Conservation (phyloP, 441 rosid genomes). For the Flueggea neowawraea region DNA sequence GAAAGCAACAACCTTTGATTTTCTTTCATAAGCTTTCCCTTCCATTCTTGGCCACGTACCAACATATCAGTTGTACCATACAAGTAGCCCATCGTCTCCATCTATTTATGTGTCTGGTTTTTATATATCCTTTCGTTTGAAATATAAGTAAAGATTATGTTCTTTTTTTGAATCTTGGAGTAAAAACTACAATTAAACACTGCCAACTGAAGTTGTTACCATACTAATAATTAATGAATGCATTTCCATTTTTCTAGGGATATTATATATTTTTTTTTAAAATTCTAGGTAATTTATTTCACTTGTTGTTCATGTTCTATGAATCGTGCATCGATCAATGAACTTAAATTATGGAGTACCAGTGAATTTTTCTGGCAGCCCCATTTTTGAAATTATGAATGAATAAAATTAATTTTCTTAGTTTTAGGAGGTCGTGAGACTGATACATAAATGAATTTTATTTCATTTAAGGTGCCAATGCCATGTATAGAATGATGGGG, state of each 20-base stretch:
- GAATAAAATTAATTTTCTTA: too few relatives aligned
- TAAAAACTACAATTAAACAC: not conserved
- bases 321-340: too few relatives aligned
- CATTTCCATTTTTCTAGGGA: not conserved
- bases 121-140: not conserved
- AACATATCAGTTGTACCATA: not conserved
- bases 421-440: too few relatives aligned
- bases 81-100: not conserved
- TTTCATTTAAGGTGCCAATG: too few relatives aligned
- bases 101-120: not conserved
- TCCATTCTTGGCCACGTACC: constrained; percentile 1
- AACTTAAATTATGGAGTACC: too few relatives aligned
- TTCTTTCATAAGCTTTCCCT: not conserved
- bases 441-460: too few relatives aligned
- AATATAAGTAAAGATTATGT: not conserved
- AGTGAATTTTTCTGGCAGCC: too few relatives aligned
- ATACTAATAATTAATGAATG: not conserved
- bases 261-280: not conserved
- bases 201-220: too few relatives aligned
- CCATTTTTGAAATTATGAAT: too few relatives aligned
- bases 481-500: too few relatives aligned
- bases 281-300: too few relatives aligned
- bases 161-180: not conserved
- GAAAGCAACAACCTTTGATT: constrained; percentile 4
- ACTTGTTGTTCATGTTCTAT: too few relatives aligned